Evolutionary conservation across 345 rosid genomes (phyloP).

Genomic region (Populus euphratica): DNA sequence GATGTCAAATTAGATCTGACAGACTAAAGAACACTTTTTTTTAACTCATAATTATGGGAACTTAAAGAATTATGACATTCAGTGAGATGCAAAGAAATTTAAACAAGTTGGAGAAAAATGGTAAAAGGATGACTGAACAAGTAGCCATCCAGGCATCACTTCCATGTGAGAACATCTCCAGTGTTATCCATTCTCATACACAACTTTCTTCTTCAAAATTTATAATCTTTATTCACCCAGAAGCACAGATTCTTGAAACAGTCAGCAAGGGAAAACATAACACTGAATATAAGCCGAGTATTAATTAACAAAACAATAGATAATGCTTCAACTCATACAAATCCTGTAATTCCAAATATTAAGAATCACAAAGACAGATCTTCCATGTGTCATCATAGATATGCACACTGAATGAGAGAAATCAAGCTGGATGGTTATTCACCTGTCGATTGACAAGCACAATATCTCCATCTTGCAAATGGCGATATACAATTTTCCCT

Average conservation of each 20-base stretch:
- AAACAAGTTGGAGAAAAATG: background rate
- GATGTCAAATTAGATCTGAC: too few relatives aligned
- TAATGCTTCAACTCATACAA: background rate
- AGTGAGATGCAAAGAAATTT: background rate
- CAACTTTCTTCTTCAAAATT: background rate
- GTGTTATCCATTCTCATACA: background rate
- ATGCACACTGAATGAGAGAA: background rate
- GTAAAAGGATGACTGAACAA: background rate
- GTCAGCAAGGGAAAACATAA: background rate
- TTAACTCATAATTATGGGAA: too few relatives aligned
- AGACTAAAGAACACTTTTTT: too few relatives aligned
- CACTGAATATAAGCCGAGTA: background rate
- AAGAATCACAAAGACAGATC: background rate
- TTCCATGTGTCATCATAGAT: background rate
- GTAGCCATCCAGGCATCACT: background rate
- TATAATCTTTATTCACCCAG: background rate
- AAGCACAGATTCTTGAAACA: background rate
- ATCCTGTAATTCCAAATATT: background rate
- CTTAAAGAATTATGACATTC: too few relatives aligned
- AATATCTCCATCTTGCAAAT: constrained; percentile 85
- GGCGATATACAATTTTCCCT: constrained; percentile 83
- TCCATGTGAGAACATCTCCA: background rate
- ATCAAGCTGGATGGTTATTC: background rate
- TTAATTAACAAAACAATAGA: background rate
- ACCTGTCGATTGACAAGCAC: constrained; percentile 98